phyloP scores from a whole-genome alignment of 1,139 yeast species.

The Nakaseomyces sp. region DNA sequence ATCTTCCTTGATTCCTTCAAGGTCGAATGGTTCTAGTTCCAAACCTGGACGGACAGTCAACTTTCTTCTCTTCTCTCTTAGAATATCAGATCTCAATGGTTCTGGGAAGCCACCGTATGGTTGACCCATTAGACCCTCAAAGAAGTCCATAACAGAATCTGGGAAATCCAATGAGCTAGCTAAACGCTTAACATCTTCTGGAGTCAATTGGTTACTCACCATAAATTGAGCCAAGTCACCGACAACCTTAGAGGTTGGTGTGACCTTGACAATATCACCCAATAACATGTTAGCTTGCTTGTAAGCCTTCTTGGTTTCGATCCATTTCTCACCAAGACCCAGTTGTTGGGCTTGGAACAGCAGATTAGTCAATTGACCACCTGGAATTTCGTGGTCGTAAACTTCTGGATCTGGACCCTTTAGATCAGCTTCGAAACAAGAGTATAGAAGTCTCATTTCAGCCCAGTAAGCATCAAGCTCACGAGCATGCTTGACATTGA shows the following conservation, averaged over 20 bases:
- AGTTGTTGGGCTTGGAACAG: constrained; percentile 98
- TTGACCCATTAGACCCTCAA: constrained; percentile 98
- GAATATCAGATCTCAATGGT: constrained; percentile 84
- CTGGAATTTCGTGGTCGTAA: constrained; percentile 96
- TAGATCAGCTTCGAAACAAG: constrained; percentile 95
- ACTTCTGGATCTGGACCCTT: constrained; percentile 99
- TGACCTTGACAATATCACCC: constrained; percentile 96
- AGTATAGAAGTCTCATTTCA: constrained; percentile 91
- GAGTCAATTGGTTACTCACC: constrained; percentile 85
- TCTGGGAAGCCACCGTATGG: constrained; percentile 99
- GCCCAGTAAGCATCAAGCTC: constrained; percentile 95
- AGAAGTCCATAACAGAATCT: constrained; percentile 92
- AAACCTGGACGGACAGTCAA: constrained; percentile 87
- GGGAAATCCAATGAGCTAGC: constrained; percentile 96
- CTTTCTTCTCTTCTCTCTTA: constrained; percentile 84
- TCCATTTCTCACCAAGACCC: constrained; percentile 94
- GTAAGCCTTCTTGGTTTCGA: constrained; percentile 88
- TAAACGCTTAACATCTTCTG: constrained; percentile 77
- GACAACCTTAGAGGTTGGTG: constrained; percentile 98
- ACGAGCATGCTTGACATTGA: constrained; percentile 58
- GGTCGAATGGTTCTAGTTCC: constrained; percentile 72
- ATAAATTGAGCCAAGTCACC: constrained; percentile 98
- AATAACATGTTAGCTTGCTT: constrained; percentile 79
- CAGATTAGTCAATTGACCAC: constrained; percentile 96
- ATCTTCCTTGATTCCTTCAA: constrained; percentile 61